A percentile compares a stretch with the other conserved stretches of the same genome.
These are phyloP conservation scores for Suhomyces vadensis DNA, from an alignment of 805 yeast genomes.

Conservation along the genomic window DNA sequence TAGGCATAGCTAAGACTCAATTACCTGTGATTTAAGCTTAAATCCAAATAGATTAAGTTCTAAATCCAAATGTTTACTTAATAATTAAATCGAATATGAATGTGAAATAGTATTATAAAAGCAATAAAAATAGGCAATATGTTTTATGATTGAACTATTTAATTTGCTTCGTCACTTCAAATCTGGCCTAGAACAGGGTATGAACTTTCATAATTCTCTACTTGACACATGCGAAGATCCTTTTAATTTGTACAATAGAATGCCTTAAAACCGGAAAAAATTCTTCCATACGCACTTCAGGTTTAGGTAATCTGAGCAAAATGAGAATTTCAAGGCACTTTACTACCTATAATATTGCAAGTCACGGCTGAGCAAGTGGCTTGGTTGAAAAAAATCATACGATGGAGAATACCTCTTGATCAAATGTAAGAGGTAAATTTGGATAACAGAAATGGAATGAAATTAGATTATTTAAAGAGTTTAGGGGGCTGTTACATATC, in stretches of 20 bases:
- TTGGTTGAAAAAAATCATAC: background rate
- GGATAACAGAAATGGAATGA: no score
- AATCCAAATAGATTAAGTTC: no score
- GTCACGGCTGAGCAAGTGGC: background rate
- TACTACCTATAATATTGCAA: background rate
- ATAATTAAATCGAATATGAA: no score
- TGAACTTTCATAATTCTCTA: background rate
- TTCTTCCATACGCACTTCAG: background rate
- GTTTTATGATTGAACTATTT: background rate
- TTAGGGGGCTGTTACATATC: no score
- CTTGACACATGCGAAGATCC: background rate
- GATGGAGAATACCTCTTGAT: no score
- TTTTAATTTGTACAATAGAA: background rate
- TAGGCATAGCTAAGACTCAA: no score
- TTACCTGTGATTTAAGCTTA: no score
- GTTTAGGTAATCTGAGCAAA: background rate
- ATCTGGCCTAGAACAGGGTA: background rate
- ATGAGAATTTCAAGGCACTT: background rate
- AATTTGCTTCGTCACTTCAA: background rate
- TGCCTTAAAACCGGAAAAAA: background rate
- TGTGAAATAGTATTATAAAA: no score
- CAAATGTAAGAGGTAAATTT: no score
- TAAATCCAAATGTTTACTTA: no score
- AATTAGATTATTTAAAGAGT: no score
- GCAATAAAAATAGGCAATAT: no score